A percentile compares a stretch with the other conserved stretches of the same genome.
Conservation (phyloP, 176 grass and related monocot genomes). For the Canna indica region DNA sequence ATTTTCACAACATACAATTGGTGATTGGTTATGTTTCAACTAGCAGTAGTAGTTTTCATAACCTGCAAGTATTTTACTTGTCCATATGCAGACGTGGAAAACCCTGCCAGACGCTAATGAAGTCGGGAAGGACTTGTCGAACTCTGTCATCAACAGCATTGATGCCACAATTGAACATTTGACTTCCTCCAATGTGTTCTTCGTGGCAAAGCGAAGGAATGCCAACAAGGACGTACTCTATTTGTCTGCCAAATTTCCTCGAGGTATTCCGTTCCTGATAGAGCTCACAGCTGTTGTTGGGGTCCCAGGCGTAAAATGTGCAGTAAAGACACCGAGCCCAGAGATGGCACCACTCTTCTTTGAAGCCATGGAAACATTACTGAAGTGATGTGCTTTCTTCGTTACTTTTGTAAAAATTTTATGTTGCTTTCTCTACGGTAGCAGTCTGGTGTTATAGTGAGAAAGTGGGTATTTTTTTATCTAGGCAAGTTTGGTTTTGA, state of each 20-base stretch:
- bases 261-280: conserved; percentile 70
- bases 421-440: too few relatives aligned
- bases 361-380: conserved; percentile 70
- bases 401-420: too few relatives aligned
- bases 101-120: conserved; percentile 81
- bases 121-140: conserved; percentile 52
- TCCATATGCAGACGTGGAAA: conserved; percentile 72
- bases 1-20: neutral
- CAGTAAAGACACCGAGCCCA: conserved; percentile 75
- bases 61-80: neutral
- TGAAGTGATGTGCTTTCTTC: conserved; percentile 32
- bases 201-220: conserved; percentile 84
- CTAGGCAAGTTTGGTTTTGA: too few relatives aligned
- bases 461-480: too few relatives aligned
- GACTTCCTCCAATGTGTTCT: conserved; percentile 73
- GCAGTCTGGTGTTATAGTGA: too few relatives aligned
- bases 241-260: conserved; percentile 52
- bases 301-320: conserved; percentile 76
- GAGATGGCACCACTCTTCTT: conserved; percentile 78
- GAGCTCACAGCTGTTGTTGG: conserved; percentile 60
- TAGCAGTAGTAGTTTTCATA: neutral
- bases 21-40: neutral
- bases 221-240: conserved; percentile 79
- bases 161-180: conserved; percentile 68
- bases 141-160: conserved; percentile 54